These are phyloP conservation scores for Cyclotella cryptica DNA, from an alignment of 108 stramenopile species.

Conservation along the genomic window DNA sequence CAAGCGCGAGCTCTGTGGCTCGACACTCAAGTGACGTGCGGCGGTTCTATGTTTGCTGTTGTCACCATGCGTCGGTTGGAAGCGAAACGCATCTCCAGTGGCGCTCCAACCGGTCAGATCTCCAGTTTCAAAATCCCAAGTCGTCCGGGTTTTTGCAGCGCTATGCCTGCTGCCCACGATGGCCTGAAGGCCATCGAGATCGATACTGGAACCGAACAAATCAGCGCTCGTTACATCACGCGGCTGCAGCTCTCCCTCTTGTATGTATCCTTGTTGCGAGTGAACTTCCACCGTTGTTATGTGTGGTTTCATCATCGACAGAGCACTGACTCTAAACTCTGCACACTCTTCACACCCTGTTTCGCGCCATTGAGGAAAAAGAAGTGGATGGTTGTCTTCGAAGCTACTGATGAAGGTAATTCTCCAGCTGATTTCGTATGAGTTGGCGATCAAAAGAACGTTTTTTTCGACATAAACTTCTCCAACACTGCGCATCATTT, in stretches of 20 bases:
- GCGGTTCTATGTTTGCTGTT: slow-evolving; percentile 61
- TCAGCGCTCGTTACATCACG: slow-evolving; percentile 43
- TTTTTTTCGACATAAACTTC: slow-evolving; percentile 54
- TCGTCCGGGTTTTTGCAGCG: slow-evolving; percentile 59
- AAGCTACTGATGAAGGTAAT: slow-evolving; percentile 59
- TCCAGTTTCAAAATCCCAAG: slow-evolving; percentile 91
- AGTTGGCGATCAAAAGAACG: slow-evolving; percentile 17
- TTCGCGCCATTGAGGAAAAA: slow-evolving; percentile 34
- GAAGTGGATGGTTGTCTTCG: slow-evolving; percentile 47
- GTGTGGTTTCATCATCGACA: slow-evolving; percentile 35
- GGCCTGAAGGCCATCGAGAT: slow-evolving; percentile 44
- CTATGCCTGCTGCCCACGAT: slow-evolving; percentile 69
- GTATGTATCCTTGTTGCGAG: slow-evolving; percentile 26
- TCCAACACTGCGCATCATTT: slow-evolving; percentile 55
- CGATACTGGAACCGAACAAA: slow-evolving; percentile 53
- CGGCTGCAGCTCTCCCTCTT: slow-evolving; percentile 42
- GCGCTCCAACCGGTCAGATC: slow-evolving; percentile 72
- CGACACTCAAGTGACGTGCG: slow-evolving; percentile 29
- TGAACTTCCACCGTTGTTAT: slow-evolving; percentile 17
- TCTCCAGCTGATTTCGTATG: slow-evolving; percentile 62
- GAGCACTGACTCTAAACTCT: slow-evolving; percentile 34
- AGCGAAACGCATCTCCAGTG: slow-evolving; percentile 75
- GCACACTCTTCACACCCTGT: slow-evolving; percentile 32
- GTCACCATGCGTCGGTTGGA: slow-evolving; percentile 85
- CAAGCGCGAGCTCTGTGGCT: slow-evolving; percentile 31